Conservation (phyloP, 305 asterid genomes). For the Fraxinus sp. region DNA sequence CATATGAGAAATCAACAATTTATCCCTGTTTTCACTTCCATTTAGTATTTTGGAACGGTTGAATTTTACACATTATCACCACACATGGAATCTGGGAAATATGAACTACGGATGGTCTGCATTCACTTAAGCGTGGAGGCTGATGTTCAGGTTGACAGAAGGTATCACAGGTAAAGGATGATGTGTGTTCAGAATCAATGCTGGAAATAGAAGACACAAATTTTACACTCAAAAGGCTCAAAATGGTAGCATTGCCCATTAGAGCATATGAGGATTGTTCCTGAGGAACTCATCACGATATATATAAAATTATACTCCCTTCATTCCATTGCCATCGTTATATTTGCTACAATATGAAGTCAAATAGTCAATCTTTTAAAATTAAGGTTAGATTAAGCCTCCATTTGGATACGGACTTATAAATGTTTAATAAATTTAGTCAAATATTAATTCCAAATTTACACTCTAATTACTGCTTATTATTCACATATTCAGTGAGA, state of each 20-base stretch:
- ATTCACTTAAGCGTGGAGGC: not conserved
- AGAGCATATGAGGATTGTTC: not conserved
- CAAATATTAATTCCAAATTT: not conserved
- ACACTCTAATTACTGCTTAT: not conserved
- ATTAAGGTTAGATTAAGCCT: not conserved
- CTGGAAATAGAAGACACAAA: not conserved
- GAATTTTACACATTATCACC: not conserved
- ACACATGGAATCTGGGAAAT: not conserved
- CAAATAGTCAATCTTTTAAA: not conserved
- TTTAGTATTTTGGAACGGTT: not conserved
- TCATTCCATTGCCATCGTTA: not conserved
- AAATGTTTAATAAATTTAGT: not conserved
- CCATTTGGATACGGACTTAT: not conserved
- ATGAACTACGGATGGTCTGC: not conserved
- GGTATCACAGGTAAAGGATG: not conserved
- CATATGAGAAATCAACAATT: not conserved
- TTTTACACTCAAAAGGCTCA: not conserved
- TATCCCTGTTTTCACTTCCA: not conserved
- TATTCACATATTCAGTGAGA: not conserved
- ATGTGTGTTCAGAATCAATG: not conserved
- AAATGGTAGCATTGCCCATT: not conserved
- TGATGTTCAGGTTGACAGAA: not conserved
- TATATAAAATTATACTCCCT: not conserved
- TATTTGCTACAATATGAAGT: not conserved
- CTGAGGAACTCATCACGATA: not conserved